Evolutionary conservation across 306 rosid species (phyloP).

Genomic region (Vigna trinervia): DNA sequence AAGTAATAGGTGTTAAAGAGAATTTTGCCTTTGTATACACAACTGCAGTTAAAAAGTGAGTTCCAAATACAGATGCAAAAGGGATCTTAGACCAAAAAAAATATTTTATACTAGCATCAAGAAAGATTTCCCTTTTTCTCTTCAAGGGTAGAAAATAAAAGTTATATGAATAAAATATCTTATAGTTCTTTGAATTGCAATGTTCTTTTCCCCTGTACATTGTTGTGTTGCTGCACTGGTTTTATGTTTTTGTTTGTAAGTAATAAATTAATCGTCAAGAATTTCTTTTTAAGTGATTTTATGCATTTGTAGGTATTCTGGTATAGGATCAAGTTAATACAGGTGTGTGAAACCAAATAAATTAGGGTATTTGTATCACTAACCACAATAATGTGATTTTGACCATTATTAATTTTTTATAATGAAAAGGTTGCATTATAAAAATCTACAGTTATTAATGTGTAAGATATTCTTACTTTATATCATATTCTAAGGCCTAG

Average conservation of each 20-base stretch:
- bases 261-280: background rate
- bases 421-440: background rate
- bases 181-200: background rate
- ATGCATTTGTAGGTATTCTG: background rate
- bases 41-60: background rate
- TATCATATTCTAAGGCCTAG: too few species aligned
- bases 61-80: background rate
- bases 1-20: background rate
- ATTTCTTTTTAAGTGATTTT: background rate
- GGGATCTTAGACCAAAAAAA: background rate
- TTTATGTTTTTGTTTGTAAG: background rate
- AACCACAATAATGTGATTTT: background rate
- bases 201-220: background rate
- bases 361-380: background rate
- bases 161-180: background rate
- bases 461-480: too few species aligned
- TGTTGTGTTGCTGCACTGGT: background rate
- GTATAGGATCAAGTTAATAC: background rate
- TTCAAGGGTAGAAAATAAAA: background rate
- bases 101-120: background rate
- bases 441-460: too few species aligned
- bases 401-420: background rate
- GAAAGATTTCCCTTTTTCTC: background rate
- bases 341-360: conserved; percentile 1
- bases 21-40: background rate